Evolutionary conservation across 2,329 filamentous ascomycete species (phyloP), one percentile per base, ranked within the genome.

Genomic region (Macrophomina tecta): DNA sequence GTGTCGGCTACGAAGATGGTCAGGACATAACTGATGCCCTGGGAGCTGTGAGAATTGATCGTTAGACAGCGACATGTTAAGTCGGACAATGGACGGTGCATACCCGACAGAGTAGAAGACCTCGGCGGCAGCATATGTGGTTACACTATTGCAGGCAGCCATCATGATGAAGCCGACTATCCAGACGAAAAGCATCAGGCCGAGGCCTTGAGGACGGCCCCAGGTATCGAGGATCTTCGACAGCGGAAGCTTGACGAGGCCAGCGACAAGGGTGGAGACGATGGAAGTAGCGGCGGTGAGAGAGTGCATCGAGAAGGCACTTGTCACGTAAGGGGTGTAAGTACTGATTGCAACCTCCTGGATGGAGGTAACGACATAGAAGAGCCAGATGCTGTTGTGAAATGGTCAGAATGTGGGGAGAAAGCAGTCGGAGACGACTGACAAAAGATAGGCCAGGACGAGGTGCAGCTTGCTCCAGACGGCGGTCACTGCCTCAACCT

Each of bases 181-280:
- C 72, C 83, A 83, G 65, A 86, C 77, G 14, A 81, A 64, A 1
- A 88, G 78, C 71, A 85, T 86, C 42, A 89, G 67, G 23, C 83
- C 75, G 70, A 89, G 86, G 12, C 87, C 89, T 73, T 90, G 85
- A 12, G 88, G 84, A 45, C 89, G 86, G 67, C 89, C 89, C 81
- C 87, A 91, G 42, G 89, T 81, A 76, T 91, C 87, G 61, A 90
- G 82, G 18, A 90, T 80, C 75, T 91, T 91, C 65, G 89, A 88
- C 69, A 89, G 83, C 0, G 89, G 86, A 8, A 90, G 83, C 73
- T 89, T 89, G 67, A 85, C 82, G 16, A 90, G 82, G 46, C 87
- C 89, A 73, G 80, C 79, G 51, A 89, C 84, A 36, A 87, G 77
- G 68, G 78, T 82, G 14, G 86, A 78, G n/a, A 90, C 80, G 68